Evolutionary conservation across 1,284 basidiomycete genomes (phyloP).

Genomic region (Gymnopus androsaceus): DNA sequence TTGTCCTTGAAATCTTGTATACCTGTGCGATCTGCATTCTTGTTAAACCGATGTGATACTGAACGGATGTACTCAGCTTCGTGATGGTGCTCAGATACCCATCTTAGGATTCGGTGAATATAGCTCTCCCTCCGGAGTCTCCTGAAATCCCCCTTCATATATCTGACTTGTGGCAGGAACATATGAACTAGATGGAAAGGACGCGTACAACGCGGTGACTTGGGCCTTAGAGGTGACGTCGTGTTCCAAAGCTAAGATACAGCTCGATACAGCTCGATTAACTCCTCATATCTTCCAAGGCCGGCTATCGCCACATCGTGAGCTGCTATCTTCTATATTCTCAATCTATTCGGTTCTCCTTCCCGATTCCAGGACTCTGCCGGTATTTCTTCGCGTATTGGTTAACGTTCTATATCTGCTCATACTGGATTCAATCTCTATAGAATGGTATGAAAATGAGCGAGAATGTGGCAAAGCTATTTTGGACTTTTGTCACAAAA

Average conservation of each 20-base stretch:
- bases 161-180: constrained; percentile 41
- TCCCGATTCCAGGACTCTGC: constrained; percentile 47
- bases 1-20: no score
- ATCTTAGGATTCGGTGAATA: constrained; percentile 62
- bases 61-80: constrained; percentile 40
- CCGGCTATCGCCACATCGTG: constrained; percentile 69
- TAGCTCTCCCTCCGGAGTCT: background rate
- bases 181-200: constrained; percentile 65
- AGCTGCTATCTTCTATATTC: constrained; percentile 29
- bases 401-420: constrained; percentile 1
- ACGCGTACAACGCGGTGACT: constrained; percentile 58
- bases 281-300: constrained; percentile 31
- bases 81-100: constrained; percentile 65
- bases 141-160: constrained; percentile 8
- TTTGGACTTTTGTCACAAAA: constrained; percentile 51
- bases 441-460: constrained; percentile 72
- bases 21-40: background rate
- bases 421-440: background rate
- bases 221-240: constrained; percentile 61
- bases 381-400: background rate
- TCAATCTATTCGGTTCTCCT: constrained; percentile 18
- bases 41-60: background rate
- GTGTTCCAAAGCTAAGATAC: constrained; percentile 14
- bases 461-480: constrained; percentile 62
- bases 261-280: background rate